These are phyloP conservation scores for Penicillium dipodomyicola DNA, from an alignment of 495 filamentous ascomycete genomes.

Conservation along the genomic window DNA sequence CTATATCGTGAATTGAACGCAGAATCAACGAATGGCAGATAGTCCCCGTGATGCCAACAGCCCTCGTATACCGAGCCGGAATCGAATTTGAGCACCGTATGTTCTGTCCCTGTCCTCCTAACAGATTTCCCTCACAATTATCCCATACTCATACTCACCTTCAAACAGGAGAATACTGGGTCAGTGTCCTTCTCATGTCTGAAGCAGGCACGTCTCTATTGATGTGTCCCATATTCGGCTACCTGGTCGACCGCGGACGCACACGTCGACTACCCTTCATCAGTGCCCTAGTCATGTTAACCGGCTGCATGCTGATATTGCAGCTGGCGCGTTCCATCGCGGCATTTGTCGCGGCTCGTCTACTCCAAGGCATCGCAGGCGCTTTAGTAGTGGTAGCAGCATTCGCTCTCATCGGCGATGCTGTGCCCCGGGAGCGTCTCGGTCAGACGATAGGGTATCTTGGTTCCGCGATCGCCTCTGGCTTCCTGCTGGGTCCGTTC, in stretches of 20 bases:
- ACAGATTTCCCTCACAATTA: not conserved
- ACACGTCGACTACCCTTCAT: constrained; percentile 56
- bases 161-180: constrained; percentile 32
- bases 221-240: constrained; percentile 55
- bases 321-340: constrained; percentile 50
- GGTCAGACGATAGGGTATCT: constrained; percentile 53
- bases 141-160: not conserved
- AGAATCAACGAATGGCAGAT: constrained; percentile 28
- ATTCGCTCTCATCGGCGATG: constrained; percentile 58
- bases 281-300: constrained; percentile 53
- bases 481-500: constrained; percentile 48
- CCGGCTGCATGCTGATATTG: constrained; percentile 56
- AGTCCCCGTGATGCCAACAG: constrained; percentile 63
- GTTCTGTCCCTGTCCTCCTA: constrained; percentile 38
- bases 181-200: constrained; percentile 52
- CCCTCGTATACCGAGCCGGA: constrained; percentile 52
- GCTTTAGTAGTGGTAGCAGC: constrained; percentile 65
- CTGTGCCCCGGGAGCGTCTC: constrained; percentile 55
- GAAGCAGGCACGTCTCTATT: constrained; percentile 59
- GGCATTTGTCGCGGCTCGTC: constrained; percentile 53
- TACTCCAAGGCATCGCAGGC: constrained; percentile 61
- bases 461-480: constrained; percentile 32
- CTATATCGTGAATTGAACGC: not conserved
- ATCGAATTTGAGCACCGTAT: constrained; percentile 54
- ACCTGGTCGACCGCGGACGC: constrained; percentile 52